Conservation (phyloP, 768 basidiomycete species). For the Mycena crocata region DNA sequence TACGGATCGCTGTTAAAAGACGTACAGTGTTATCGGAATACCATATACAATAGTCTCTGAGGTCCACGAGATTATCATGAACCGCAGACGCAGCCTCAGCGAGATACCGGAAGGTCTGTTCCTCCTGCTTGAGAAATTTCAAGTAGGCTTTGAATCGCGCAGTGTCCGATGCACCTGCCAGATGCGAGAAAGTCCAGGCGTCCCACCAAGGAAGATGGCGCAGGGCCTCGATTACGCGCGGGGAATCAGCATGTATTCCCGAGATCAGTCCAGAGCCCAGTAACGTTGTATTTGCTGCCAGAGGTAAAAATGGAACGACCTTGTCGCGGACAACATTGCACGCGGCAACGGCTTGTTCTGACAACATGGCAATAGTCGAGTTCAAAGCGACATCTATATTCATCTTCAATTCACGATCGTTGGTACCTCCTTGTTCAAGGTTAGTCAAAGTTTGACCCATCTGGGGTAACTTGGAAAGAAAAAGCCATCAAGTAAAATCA, state of each 20-base stretch:
- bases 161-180: background rate
- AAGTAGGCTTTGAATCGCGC: background rate
- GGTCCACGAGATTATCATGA: background rate
- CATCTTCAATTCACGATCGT: no score
- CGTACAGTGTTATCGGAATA: background rate
- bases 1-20: no score
- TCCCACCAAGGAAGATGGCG: background rate
- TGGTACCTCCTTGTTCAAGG: no score
- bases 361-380: no score
- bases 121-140: background rate
- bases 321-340: no score
- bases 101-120: background rate
- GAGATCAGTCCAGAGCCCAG: background rate
- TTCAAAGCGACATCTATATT: no score
- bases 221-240: background rate
- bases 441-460: no score
- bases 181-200: background rate
- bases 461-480: no score
- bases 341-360: no score
- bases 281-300: background rate
- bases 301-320: no score
- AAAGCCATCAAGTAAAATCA: no score
- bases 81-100: background rate
- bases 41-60: background rate
- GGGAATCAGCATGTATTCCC: background rate